phyloP scores from a whole-genome alignment of 2,329 filamentous ascomycete genomes.

The Tolypocladium pustulatum region DNA sequence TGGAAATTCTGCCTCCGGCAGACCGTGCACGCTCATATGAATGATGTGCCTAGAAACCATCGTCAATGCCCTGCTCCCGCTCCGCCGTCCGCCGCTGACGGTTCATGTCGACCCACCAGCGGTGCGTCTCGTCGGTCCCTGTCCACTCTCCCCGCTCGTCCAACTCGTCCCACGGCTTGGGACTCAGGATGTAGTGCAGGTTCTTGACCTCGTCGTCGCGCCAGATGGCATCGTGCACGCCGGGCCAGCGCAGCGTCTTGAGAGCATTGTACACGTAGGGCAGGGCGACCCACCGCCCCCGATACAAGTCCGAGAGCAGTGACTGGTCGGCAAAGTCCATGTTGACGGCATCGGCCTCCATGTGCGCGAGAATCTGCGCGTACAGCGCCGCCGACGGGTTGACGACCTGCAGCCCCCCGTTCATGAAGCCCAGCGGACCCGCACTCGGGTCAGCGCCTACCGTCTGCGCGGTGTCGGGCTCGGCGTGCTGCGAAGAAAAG shows the following conservation, averaged over 20 bases:
- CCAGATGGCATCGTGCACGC: constrained; percentile 47
- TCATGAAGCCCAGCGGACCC: constrained; percentile 31
- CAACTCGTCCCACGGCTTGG: constrained; percentile 51
- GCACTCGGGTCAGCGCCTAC: constrained; percentile 30
- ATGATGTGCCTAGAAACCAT: constrained; percentile 9
- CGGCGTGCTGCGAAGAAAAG: constrained; percentile 42
- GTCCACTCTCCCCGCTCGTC: constrained; percentile 30
- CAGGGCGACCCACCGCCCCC: constrained; percentile 44
- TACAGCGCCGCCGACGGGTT: constrained; percentile 39
- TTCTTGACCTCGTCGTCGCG: constrained; percentile 47
- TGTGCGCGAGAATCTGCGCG: constrained; percentile 36
- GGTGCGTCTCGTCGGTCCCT: constrained; percentile 36
- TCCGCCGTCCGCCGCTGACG: constrained; percentile 31
- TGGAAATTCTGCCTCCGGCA: not conserved
- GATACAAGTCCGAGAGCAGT: constrained; percentile 44
- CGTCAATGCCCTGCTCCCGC: constrained; percentile 24
- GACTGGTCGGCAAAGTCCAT: constrained; percentile 52
- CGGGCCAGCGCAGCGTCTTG: constrained; percentile 45
- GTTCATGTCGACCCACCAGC: constrained; percentile 46
- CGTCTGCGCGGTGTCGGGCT: constrained; percentile 35
- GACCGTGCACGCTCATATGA: not conserved
- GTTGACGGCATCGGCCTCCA: constrained; percentile 33
- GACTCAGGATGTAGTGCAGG: constrained; percentile 49
- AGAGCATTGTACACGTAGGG: constrained; percentile 54
- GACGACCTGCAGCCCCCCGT: constrained; percentile 47